Conservation (phyloP, 2,329 filamentous ascomycete species). For the Venturia nashicola region DNA sequence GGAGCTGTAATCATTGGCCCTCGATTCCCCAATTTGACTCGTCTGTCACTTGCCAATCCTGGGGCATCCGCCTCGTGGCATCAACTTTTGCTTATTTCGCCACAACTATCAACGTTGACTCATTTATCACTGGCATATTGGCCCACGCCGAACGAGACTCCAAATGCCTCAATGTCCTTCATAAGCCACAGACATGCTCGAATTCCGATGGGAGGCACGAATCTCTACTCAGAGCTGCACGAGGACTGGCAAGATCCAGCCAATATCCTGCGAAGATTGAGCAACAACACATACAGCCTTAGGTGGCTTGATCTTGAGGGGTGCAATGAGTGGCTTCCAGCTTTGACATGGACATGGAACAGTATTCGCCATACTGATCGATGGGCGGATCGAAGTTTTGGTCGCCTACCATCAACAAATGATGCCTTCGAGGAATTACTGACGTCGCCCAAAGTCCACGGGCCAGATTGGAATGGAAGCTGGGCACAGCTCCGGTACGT, state of each 20-base stretch:
- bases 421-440: constrained; percentile 6
- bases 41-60: constrained; percentile 45
- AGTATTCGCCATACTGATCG: not conserved
- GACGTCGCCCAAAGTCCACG: constrained; percentile 12
- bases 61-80: constrained; percentile 39
- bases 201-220: constrained; percentile 21
- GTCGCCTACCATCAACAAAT: not conserved
- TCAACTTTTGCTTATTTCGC: constrained; percentile 40
- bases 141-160: constrained; percentile 46
- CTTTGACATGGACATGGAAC: constrained; percentile 5
- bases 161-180: constrained; percentile 35
- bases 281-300: constrained; percentile 43
- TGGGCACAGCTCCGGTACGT: constrained; percentile 33
- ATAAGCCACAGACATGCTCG: constrained; percentile 29
- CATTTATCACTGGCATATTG: constrained; percentile 52
- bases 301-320: constrained; percentile 52
- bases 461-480: constrained; percentile 26
- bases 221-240: not conserved
- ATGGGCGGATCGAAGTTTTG: constrained; percentile 6
- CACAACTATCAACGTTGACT: constrained; percentile 42
- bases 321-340: constrained; percentile 39
- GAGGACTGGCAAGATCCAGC: constrained; percentile 36
- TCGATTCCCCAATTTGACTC: constrained; percentile 41
- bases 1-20: constrained; percentile 17
- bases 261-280: constrained; percentile 41